Evolutionary conservation across 2,329 filamentous ascomycete genomes (phyloP).

Genomic region (Gaeumannomyces sp.): DNA sequence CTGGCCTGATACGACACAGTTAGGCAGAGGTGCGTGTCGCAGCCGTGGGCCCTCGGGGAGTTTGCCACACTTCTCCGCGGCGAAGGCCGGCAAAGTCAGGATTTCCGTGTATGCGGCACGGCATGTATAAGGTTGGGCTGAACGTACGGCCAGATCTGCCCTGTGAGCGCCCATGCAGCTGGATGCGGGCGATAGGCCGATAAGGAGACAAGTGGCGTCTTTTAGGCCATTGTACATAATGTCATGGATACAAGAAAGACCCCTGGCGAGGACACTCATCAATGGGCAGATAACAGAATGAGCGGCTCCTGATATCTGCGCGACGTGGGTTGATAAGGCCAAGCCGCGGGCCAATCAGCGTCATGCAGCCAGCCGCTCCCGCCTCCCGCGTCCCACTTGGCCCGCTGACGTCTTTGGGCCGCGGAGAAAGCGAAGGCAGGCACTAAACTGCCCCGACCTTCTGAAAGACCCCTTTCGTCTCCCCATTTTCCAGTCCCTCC

Average conservation of each 20-base stretch:
- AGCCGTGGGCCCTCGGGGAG: too few species aligned
- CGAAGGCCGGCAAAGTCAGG: background rate
- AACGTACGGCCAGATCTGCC: background rate
- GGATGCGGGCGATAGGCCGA: background rate
- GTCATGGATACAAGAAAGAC: background rate
- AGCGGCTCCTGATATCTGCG: background rate
- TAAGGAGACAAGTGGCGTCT: background rate
- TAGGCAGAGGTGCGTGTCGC: too few species aligned
- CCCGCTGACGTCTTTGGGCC: background rate
- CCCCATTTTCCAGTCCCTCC: background rate
- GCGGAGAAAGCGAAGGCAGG: conserved; percentile 3
- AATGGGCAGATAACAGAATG: background rate
- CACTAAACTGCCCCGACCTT: background rate
- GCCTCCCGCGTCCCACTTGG: background rate
- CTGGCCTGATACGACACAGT: too few species aligned
- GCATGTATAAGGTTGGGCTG: background rate
- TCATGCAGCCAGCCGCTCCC: background rate
- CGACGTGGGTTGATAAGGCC: background rate
- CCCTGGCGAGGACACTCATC: background rate
- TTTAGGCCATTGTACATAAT: background rate
- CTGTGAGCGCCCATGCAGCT: background rate
- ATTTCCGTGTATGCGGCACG: background rate
- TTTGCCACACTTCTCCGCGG: background rate
- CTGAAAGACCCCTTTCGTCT: background rate
- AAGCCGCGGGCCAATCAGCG: background rate